Evolutionary conservation across 2,329 filamentous ascomycete genomes (phyloP).

Genomic region (Trichoderma citrinoviride): DNA sequence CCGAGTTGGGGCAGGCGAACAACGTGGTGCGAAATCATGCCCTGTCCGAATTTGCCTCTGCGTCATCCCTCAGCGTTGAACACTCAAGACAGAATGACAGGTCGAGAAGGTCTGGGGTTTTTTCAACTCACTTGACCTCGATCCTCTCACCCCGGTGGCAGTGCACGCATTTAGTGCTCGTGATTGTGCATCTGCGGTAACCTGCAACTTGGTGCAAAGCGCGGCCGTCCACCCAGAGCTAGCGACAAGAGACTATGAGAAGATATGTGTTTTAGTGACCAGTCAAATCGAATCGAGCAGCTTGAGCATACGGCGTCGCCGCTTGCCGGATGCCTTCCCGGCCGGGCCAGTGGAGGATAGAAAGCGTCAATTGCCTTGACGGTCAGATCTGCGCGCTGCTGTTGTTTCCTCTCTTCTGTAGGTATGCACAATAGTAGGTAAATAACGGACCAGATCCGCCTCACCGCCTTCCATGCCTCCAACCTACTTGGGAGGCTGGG

Average conservation of each 20-base stretch:
- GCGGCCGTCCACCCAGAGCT: not conserved
- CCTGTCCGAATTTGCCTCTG: not conserved
- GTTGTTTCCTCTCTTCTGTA: not conserved
- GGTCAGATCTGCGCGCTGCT: not conserved
- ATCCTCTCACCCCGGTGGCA: not conserved
- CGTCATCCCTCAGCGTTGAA: not conserved
- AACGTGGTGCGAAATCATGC: not conserved
- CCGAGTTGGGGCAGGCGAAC: not conserved
- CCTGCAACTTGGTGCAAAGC: not conserved
- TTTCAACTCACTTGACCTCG: not conserved
- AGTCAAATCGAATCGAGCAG: not conserved
- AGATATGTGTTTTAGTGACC: not conserved
- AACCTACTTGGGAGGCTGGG: too few relatives aligned
- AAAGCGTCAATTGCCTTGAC: not conserved
- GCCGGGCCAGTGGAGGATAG: slow-evolving; percentile 9
- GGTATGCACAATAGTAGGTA: too few relatives aligned
- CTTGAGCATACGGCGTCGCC: not conserved
- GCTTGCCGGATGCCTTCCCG: slow-evolving; percentile 12
- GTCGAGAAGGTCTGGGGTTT: not conserved
- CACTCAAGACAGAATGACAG: not conserved
- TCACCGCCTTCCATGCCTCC: not conserved
- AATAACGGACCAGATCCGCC: not conserved
- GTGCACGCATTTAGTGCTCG: not conserved
- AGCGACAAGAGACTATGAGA: not conserved
- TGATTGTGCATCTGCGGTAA: not conserved